Conservation (phyloP, 495 filamentous ascomycete genomes). For the Aspergillus kassunensis region DNA sequence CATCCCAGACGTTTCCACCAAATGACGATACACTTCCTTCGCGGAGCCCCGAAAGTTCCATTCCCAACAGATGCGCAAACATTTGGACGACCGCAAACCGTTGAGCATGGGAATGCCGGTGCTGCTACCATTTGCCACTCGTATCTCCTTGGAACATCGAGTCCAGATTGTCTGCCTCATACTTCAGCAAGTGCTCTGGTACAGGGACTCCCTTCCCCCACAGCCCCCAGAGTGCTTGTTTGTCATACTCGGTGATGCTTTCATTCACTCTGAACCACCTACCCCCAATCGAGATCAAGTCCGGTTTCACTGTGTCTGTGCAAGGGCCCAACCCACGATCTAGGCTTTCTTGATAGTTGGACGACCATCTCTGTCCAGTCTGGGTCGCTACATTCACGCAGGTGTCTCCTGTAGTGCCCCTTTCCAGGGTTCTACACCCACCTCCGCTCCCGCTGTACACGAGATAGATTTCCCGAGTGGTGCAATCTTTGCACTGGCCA, state of each 20-base stretch:
- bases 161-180: background rate
- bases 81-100: no score
- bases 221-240: background rate
- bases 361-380: background rate
- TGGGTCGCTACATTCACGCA: background rate
- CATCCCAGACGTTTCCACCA: no score
- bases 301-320: background rate
- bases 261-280: background rate
- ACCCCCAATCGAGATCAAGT: background rate
- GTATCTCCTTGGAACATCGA: no score
- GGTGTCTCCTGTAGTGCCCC: background rate
- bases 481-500: background rate
- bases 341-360: background rate
- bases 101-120: no score
- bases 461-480: background rate
- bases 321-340: background rate
- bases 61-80: no score
- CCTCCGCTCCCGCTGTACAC: background rate
- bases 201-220: background rate
- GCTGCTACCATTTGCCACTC: no score
- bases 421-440: background rate
- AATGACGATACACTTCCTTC: no score
- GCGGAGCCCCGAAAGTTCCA: no score
- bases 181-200: background rate
- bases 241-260: background rate